These are phyloP conservation scores for Syzygium grande DNA, from an alignment of 345 rosid species.

Conservation along the genomic window DNA sequence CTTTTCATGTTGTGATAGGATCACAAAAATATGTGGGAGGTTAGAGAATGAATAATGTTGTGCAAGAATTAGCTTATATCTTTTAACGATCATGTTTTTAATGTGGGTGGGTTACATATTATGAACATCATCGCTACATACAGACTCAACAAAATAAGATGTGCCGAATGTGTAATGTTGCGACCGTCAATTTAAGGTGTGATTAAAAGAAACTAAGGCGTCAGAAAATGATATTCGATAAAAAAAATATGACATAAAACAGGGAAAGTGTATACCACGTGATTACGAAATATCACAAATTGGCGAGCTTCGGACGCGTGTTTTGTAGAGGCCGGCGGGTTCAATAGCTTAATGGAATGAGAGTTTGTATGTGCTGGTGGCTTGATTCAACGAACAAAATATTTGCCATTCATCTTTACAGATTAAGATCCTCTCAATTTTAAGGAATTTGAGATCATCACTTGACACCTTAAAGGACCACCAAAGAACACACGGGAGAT, in stretches of 20 bases:
- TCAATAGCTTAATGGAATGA: neutral
- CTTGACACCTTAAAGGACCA: neutral
- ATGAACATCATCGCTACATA: no score
- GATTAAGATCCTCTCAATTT: neutral
- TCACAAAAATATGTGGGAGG: neutral
- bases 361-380: neutral
- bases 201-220: neutral
- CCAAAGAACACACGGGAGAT: neutral
- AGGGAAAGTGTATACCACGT: neutral
- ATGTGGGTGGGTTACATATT: neutral
- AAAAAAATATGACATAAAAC: neutral
- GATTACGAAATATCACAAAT: neutral
- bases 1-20: neutral
- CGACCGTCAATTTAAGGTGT: neutral
- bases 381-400: neutral
- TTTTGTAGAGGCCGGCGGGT: accelerated
- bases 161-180: neutral
- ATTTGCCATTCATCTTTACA: neutral
- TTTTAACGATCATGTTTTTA: neutral
- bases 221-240: neutral
- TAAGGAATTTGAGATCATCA: neutral
- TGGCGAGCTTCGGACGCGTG: accelerated
- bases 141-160: neutral
- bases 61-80: neutral
- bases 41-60: neutral